A percentile compares a stretch with the other conserved stretches of the same genome.
Evolutionary conservation across 1,284 basidiomycete genomes (phyloP).

Genomic region (Amylostereum chailletii): DNA sequence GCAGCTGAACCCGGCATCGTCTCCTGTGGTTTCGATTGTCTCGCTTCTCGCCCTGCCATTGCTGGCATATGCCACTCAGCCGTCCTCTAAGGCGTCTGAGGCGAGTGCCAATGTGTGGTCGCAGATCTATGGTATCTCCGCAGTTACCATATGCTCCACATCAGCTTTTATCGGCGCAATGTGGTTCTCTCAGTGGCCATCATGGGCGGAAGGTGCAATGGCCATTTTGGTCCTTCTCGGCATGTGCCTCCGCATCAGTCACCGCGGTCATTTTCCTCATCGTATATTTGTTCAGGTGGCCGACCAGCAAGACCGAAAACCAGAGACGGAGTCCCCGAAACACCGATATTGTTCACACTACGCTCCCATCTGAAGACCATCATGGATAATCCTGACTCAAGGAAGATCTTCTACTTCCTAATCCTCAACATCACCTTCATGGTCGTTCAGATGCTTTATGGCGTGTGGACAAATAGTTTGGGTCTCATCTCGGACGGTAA

Average conservation of each 20-base stretch:
- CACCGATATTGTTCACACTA: constrained; percentile 48
- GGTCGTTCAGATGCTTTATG: constrained; percentile 92
- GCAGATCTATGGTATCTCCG: constrained; percentile 48
- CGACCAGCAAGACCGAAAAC: constrained; percentile 39
- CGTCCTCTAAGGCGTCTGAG: constrained; percentile 30
- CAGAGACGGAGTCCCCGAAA: constrained; percentile 37
- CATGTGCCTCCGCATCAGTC: constrained; percentile 21
- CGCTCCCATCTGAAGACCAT: constrained; percentile 83
- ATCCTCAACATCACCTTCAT: constrained; percentile 94
- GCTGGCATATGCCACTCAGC: constrained; percentile 44
- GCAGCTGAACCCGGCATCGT: constrained; percentile 29
- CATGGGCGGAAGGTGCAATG: constrained; percentile 46
- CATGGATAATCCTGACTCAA: constrained; percentile 82
- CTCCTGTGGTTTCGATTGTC: constrained; percentile 37
- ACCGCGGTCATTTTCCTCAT: constrained; percentile 1
- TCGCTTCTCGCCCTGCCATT: constrained; percentile 51
- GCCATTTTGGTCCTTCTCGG: constrained; percentile 50
- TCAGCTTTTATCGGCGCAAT: constrained; percentile 39
- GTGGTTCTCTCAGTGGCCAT: constrained; percentile 44
- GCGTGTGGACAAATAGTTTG: constrained; percentile 95
- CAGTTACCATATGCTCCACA: constrained; percentile 34
- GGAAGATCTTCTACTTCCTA: constrained; percentile 96
- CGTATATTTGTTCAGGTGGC: constrained; percentile 35
- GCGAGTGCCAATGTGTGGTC: constrained; percentile 16
- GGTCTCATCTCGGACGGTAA: constrained; percentile 95